A percentile compares a stretch with the other conserved stretches of the same genome.
Conservation (phyloP, 2,329 filamentous ascomycete species). For the Diplodia seriata region DNA sequence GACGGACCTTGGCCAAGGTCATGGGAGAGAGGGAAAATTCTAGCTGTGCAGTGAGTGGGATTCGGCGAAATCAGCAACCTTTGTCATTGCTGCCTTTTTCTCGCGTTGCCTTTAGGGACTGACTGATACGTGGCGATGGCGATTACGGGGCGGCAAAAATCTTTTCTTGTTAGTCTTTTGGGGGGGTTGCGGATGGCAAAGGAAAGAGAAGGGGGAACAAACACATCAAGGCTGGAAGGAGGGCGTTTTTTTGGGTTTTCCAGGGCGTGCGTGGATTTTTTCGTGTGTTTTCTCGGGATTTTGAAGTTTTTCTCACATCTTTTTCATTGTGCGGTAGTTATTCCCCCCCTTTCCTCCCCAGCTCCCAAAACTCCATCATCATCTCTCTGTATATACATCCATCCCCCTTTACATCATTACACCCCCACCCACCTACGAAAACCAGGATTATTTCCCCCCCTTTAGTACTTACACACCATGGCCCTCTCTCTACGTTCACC, state of each 20-base stretch:
- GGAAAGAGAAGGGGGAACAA: neutral
- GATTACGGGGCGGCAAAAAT: neutral
- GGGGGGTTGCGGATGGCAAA: constrained; percentile 1
- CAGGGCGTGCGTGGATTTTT: neutral
- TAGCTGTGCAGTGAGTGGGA: neutral
- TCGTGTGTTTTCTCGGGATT: constrained; percentile 2
- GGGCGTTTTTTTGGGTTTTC: constrained; percentile 13
- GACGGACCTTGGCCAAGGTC: no score
- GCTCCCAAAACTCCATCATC: neutral
- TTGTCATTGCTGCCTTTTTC: neutral
- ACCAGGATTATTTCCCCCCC: neutral
- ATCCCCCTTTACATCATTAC: neutral
- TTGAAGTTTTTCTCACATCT: neutral
- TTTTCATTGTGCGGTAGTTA: neutral
- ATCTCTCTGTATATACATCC: constrained; percentile 8
- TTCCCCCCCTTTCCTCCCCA: neutral
- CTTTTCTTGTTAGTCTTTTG: neutral
- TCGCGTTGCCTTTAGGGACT: constrained; percentile 7
- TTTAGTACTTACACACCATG: neutral
- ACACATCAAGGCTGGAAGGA: neutral
- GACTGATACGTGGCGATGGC: neutral
- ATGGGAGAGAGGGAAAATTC: neutral
- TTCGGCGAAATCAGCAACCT: neutral
- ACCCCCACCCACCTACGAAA: neutral
- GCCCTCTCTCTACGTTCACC: neutral